Percentiles rank a stretch among this genome's conserved stretches.
Evolutionary conservation across 2,329 filamentous ascomycete species (phyloP).

Genomic region (Colletotrichum simmondsii): DNA sequence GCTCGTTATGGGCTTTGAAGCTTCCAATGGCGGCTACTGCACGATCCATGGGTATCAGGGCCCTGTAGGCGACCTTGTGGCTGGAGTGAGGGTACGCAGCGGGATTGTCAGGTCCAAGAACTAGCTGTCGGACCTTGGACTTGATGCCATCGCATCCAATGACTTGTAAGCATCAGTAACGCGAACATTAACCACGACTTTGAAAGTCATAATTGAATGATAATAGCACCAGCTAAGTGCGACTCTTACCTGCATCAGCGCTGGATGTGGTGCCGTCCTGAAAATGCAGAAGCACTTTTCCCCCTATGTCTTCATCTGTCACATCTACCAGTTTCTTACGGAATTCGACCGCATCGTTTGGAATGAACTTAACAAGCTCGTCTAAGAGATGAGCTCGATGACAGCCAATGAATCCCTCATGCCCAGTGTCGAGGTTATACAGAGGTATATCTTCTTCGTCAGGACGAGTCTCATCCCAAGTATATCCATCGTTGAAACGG

Average conservation of each 20-base stretch:
- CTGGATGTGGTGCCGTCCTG: conserved; percentile 46
- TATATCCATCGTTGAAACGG: neutral
- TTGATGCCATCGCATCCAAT: conserved; percentile 70
- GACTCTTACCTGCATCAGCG: neutral
- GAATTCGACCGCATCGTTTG: conserved; percentile 39
- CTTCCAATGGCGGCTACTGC: conserved; percentile 47
- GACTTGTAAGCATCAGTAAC: conserved; percentile 39
- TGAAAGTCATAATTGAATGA: no score
- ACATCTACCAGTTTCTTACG: conserved; percentile 40
- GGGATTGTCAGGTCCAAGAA: neutral
- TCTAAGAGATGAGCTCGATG: conserved; percentile 39
- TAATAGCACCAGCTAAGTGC: no score
- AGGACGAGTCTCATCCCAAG: neutral
- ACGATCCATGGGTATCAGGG: neutral
- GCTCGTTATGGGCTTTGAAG: neutral
- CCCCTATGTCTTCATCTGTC: neutral
- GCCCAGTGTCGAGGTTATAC: neutral
- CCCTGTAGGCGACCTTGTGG: conserved; percentile 42
- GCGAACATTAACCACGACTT: no score
- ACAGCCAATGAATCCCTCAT: neutral
- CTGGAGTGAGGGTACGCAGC: neutral
- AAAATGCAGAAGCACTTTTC: conserved; percentile 42
- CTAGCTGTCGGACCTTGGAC: conserved; percentile 35
- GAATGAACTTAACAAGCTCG: conserved; percentile 49
- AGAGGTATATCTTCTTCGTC: neutral